phyloP scores from a whole-genome alignment of 495 filamentous ascomycete genomes.

The Entonaema liquescens region DNA sequence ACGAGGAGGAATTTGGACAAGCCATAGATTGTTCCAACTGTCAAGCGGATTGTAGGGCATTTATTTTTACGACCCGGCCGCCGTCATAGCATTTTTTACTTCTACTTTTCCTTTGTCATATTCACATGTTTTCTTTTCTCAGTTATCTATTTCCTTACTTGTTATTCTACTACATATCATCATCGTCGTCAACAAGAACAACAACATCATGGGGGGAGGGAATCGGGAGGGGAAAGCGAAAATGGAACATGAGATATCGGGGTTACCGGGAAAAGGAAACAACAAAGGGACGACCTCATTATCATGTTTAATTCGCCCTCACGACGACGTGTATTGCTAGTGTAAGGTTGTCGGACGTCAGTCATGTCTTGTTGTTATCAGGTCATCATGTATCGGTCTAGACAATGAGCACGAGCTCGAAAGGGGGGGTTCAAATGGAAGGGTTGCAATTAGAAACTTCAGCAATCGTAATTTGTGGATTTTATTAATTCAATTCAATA shows the following conservation, averaged over 20 bases:
- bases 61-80: neutral
- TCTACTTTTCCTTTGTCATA: neutral
- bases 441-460: slow-evolving; percentile 17
- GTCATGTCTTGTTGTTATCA: slow-evolving; percentile 26
- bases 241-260: slow-evolving; percentile 6
- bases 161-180: slow-evolving; percentile 9
- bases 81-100: neutral
- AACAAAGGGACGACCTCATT: neutral
- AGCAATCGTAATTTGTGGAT: slow-evolving; percentile 20
- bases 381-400: slow-evolving; percentile 32
- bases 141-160: neutral
- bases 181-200: neutral
- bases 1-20: slow-evolving; percentile 8
- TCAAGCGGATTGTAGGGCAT: neutral
- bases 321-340: slow-evolving; percentile 36
- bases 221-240: slow-evolving; percentile 17
- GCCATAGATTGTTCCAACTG: slow-evolving; percentile 31
- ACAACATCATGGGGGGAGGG: neutral
- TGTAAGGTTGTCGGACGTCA: slow-evolving; percentile 39
- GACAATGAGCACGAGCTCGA: slow-evolving; percentile 42
- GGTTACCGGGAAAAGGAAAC: neutral
- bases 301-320: slow-evolving; percentile 33
- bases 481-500: slow-evolving; percentile 20
- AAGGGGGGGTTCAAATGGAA: slow-evolving; percentile 18
- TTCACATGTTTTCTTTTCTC: neutral